phyloP scores from a whole-genome alignment of 495 filamentous ascomycete species.

The Neurospora sp. region DNA sequence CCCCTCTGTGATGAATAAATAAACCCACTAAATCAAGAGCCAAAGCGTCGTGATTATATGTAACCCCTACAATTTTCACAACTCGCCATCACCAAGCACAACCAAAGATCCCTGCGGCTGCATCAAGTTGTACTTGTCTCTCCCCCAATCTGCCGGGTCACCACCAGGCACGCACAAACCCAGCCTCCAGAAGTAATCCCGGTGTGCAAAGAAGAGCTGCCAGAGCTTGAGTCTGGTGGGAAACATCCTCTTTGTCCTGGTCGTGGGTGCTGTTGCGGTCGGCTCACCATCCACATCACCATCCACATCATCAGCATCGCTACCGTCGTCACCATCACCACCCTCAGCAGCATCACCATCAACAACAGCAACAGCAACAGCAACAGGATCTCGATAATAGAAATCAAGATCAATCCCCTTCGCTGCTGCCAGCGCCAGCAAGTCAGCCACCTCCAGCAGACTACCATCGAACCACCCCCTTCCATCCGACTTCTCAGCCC shows the following conservation, averaged over 20 bases:
- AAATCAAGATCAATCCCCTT: slow-evolving; percentile 6
- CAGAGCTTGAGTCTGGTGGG: slow-evolving; percentile 64
- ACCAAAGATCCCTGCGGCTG: background rate
- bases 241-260: slow-evolving; percentile 22
- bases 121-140: slow-evolving; percentile 30
- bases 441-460: background rate
- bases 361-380: background rate
- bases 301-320: background rate
- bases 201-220: slow-evolving; percentile 88
- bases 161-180: slow-evolving; percentile 84
- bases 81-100: background rate
- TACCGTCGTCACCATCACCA: background rate
- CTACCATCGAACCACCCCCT: slow-evolving; percentile 1
- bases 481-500: slow-evolving; percentile 31
- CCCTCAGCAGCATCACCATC: background rate
- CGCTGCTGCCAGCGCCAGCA: slow-evolving; percentile 10
- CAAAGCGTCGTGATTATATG: background rate
- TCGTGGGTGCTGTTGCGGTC: background rate
- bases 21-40: background rate
- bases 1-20: background rate
- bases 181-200: slow-evolving; percentile 93
- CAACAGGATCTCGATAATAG: background rate
- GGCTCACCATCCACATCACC: background rate
- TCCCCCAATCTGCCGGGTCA: slow-evolving; percentile 58
- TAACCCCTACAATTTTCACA: background rate